Percentiles rank a stretch among this genome's conserved stretches.
Conservation (phyloP, 768 basidiomycete species). For the Russula olivacea region DNA sequence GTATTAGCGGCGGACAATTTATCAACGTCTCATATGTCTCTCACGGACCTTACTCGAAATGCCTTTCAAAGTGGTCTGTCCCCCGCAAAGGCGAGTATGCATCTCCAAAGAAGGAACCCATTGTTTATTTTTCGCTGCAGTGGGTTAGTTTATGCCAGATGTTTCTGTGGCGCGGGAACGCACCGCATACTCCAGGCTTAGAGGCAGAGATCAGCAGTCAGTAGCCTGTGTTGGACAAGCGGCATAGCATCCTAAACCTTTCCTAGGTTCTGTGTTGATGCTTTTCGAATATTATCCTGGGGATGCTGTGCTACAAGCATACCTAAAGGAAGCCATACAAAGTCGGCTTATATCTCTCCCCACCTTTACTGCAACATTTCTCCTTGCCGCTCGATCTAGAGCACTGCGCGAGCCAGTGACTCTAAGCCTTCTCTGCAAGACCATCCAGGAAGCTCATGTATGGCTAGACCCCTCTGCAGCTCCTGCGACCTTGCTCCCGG, state of each 20-base stretch:
- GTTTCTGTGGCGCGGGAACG: constrained; percentile 43
- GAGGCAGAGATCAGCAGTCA: constrained; percentile 59
- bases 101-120: neutral
- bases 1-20: neutral
- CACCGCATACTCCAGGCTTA: constrained; percentile 37
- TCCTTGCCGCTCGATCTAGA: constrained; percentile 59
- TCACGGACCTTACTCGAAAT: constrained; percentile 65
- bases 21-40: constrained; percentile 43
- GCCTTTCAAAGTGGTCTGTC: constrained; percentile 67
- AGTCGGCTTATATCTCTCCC: constrained; percentile 51
- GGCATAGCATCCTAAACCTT: neutral
- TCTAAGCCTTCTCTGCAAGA: constrained; percentile 61
- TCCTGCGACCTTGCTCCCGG: constrained; percentile 47
- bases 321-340: constrained; percentile 55
- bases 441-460: constrained; percentile 60
- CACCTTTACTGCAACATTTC: constrained; percentile 58
- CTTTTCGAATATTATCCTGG: constrained; percentile 65
- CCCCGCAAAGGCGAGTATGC: constrained; percentile 49
- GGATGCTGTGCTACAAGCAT: constrained; percentile 60
- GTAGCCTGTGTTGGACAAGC: constrained; percentile 24
- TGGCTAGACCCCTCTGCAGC: constrained; percentile 47
- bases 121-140: constrained; percentile 34
- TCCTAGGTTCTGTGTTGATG: constrained; percentile 59
- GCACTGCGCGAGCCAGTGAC: constrained; percentile 60
- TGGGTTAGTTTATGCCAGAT: constrained; percentile 64